Evolutionary conservation across 768 basidiomycete genomes (phyloP).

Genomic region (Collybia mongolica): DNA sequence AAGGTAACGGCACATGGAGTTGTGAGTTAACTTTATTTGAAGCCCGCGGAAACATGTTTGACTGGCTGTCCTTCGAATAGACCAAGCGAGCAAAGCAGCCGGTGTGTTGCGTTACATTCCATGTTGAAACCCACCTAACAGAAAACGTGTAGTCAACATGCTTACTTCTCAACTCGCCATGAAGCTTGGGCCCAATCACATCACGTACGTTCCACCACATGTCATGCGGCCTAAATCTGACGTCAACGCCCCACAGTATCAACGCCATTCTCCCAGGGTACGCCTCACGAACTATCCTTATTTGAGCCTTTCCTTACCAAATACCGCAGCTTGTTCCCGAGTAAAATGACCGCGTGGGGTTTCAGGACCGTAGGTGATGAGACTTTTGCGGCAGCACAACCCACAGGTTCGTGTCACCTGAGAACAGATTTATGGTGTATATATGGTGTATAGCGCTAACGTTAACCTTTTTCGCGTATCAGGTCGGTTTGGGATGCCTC

Average conservation of each 20-base stretch:
- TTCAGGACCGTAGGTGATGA: constrained; percentile 55
- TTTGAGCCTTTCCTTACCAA: constrained; percentile 1
- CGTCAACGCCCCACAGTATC: constrained; percentile 43
- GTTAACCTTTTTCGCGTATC: neutral
- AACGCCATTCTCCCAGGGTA: constrained; percentile 86
- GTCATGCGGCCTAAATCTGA: constrained; percentile 1
- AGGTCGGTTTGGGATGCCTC: constrained; percentile 66
- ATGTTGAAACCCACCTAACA: neutral
- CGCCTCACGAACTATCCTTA: constrained; percentile 6
- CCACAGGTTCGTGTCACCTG: constrained; percentile 50
- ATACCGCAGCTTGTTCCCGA: constrained; percentile 62
- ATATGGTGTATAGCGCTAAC: neutral
- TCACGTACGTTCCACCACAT: constrained; percentile 57
- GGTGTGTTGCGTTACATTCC: constrained; percentile 29
- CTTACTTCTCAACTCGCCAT: constrained; percentile 71
- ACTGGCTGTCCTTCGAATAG: constrained; percentile 30
- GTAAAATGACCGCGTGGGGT: constrained; percentile 81
- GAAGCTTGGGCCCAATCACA: constrained; percentile 55
- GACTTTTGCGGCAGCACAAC: constrained; percentile 51
- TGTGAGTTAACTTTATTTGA: constrained; percentile 49
- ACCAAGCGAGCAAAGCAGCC: constrained; percentile 84
- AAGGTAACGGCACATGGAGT: constrained; percentile 71
- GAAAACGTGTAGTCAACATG: constrained; percentile 58
- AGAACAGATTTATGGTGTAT: neutral
- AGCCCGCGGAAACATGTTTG: neutral